phyloP scores from a whole-genome alignment of 192 early-diverging fungal genomes.

The Coemansia sp. region DNA sequence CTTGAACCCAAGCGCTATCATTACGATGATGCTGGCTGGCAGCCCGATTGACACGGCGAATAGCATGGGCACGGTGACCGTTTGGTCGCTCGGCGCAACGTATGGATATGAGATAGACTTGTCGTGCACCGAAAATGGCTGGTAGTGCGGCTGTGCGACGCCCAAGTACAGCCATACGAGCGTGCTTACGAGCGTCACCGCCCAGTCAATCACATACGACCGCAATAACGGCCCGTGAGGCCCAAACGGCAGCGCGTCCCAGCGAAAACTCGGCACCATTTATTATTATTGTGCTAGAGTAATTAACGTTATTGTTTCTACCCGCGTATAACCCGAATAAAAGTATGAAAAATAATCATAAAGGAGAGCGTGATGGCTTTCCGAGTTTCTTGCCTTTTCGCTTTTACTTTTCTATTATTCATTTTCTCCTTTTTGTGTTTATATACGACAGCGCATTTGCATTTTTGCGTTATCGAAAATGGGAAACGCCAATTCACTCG shows the following conservation, averaged over 20 bases:
- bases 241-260: background rate
- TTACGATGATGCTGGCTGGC: slow-evolving; percentile 21
- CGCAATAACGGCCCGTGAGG: slow-evolving; percentile 12
- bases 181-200: slow-evolving; percentile 58
- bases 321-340: too few relatives aligned
- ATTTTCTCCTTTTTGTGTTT: background rate
- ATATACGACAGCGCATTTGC: too few relatives aligned
- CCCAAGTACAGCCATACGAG: slow-evolving; percentile 61
- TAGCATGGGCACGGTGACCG: slow-evolving; percentile 43
- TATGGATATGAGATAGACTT: slow-evolving; percentile 64
- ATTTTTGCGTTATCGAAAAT: slow-evolving; percentile 10
- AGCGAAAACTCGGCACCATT: background rate
- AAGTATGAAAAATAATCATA: too few relatives aligned
- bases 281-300: too few relatives aligned
- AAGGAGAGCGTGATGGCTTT: too few relatives aligned
- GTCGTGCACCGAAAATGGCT: slow-evolving; percentile 70
- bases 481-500: slow-evolving; percentile 51
- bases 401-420: background rate
- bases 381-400: too few relatives aligned
- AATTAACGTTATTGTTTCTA: too few relatives aligned
- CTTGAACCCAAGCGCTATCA: slow-evolving; percentile 20
- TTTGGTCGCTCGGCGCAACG: slow-evolving; percentile 39
- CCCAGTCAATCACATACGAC: slow-evolving; percentile 55
- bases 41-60: slow-evolving; percentile 31
- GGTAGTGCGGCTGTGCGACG: slow-evolving; percentile 61